Percentiles rank a stretch among this genome's conserved stretches.
Evolutionary conservation across 2,329 filamentous ascomycete species (phyloP).

Genomic region (Bipolaris sorokiniana): DNA sequence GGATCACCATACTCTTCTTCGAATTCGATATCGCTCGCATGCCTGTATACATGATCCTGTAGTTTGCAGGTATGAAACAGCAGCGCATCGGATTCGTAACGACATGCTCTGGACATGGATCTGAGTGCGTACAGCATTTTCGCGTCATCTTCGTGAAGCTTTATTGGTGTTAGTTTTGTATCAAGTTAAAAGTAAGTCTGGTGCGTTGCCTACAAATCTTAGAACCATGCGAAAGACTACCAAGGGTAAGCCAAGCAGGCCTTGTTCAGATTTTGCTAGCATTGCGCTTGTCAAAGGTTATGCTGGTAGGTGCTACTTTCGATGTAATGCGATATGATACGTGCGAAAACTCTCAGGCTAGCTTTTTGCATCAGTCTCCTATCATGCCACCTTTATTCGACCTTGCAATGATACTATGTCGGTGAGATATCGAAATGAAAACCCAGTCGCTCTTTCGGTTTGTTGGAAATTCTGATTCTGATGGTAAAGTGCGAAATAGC

Average conservation of each 20-base stretch:
- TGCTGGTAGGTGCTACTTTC: not conserved
- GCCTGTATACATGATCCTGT: not conserved
- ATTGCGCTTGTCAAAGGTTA: not conserved
- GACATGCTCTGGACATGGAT: not conserved
- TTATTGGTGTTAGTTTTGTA: not conserved
- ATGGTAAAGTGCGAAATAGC: too few relatives aligned
- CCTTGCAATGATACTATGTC: too few relatives aligned
- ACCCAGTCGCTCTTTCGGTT: too few relatives aligned
- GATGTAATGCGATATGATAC: too few relatives aligned
- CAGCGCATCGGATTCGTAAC: not conserved
- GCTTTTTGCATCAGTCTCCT: too few relatives aligned
- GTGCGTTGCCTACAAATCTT: not conserved
- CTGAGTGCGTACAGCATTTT: not conserved
- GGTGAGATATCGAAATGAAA: too few relatives aligned
- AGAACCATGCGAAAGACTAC: not conserved
- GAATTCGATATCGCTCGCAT: not conserved
- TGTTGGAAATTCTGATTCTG: too few relatives aligned
- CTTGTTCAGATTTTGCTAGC: not conserved
- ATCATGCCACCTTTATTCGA: too few relatives aligned
- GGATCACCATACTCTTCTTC: not conserved
- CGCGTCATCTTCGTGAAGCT: not conserved
- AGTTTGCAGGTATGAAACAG: not conserved
- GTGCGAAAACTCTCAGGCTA: too few relatives aligned
- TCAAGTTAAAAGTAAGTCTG: not conserved
- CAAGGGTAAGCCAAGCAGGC: not conserved